Conservation (phyloP, 2,329 filamentous ascomycete genomes). For the Talaromyces atroroseus region DNA sequence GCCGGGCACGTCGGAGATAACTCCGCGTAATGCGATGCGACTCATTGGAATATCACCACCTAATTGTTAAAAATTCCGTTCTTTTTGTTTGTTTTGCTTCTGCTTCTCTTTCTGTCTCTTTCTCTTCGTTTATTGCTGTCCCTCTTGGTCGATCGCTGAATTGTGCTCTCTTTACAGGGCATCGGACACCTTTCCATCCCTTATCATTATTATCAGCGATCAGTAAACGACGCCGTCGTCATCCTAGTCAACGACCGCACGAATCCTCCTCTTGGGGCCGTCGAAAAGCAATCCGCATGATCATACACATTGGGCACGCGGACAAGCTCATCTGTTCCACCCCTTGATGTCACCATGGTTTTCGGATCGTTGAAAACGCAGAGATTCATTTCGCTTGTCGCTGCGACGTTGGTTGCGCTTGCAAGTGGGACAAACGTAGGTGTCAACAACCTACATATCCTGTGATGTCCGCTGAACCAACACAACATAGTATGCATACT, state of each 20-base stretch:
- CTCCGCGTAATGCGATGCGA: background rate
- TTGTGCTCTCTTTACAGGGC: background rate
- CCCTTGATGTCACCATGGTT: conserved; percentile 20
- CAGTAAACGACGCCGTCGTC: background rate
- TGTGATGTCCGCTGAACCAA: conserved; percentile 1
- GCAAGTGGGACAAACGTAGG: conserved; percentile 87
- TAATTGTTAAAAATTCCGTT: background rate
- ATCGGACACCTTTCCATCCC: conserved; percentile 1
- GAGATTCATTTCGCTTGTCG: conserved; percentile 75
- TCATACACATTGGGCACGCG: background rate
- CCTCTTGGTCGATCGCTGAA: conserved; percentile 1
- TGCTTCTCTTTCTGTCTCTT: background rate
- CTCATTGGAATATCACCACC: background rate
- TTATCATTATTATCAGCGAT: background rate
- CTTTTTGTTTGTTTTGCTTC: background rate
- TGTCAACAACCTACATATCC: background rate
- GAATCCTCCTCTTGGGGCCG: background rate
- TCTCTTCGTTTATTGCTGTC: background rate
- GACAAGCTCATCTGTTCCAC: background rate
- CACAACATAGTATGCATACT: conserved; percentile 79
- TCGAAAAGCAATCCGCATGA: background rate
- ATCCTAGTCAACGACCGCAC: background rate
- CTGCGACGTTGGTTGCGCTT: conserved; percentile 76
- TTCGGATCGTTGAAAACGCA: conserved; percentile 37
- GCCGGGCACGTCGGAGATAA: conserved; percentile 9